Evolutionary conservation across 176 grass and related monocot species (phyloP), one percentile per base, ranked within the genome.

Genomic region (Cenchrus purpureus): DNA sequence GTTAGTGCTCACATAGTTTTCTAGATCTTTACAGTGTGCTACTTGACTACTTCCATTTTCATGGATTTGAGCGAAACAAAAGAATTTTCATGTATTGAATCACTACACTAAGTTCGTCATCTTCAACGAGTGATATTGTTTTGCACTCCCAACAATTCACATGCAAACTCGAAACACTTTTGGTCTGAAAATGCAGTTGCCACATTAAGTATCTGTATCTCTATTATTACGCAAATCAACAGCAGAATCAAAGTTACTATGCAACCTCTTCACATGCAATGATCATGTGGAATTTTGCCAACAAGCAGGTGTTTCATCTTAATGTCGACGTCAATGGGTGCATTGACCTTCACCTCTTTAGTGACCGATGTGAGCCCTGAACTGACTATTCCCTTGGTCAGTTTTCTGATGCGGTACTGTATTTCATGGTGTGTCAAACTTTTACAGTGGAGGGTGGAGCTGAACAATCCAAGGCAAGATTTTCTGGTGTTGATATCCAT

Each of bases 321-420:
- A 93, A 93, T 73, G 75, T 93, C 20, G 88, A 93, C 51, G 86
- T 83, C 89, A 88, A 88, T 34, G 92, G 92, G 56, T 83, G 86
- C 75, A 91, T 94, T 73, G 88, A 83, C 79, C 88, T 94, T n/a
- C 12, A 83, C 71, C 89, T 91, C 72, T 49, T 94, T 52, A 93
- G 88, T 83, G 92, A 93, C 52, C 88, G 90, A 80, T 90, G 88
- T 32, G 91, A 90, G 91, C 20, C 91, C 91, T 10, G 88, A 88
- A 15, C 80, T 88, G 52, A 88, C 85, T 10, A 90, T 90, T 40
- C 88, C 88, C 65, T 12, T 90, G 88, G 88, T 90, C 52, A 65
- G 28, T 55, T 7, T 3, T 85, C 54, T 45, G 31, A 29, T 20
- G 28, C 4, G 37, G 37, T 58, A 20, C 8, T 25, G 5, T 22